Conservation (phyloP, 805 yeast genomes). For the Lipomyces mesembrius region DNA sequence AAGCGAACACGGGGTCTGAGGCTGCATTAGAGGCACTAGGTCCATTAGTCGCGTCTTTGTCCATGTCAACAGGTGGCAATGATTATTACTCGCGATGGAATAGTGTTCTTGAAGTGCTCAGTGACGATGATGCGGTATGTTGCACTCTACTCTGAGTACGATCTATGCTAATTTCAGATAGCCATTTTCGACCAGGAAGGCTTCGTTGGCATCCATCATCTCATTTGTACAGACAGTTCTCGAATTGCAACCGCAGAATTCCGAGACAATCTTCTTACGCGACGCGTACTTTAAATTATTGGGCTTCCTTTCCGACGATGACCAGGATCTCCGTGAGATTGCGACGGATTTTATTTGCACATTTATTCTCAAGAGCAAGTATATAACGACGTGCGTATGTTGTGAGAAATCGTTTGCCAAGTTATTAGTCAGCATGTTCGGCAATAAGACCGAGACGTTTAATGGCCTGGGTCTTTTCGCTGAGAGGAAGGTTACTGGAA, state of each 20-base stretch:
- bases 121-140: conserved; percentile 48
- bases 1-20: conserved; percentile 50
- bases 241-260: background rate
- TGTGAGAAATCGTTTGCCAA: conserved; percentile 11
- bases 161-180: background rate
- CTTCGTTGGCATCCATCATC: conserved; percentile 53
- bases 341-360: conserved; percentile 53
- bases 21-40: conserved; percentile 61
- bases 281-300: conserved; percentile 39
- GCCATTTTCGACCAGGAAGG: conserved; percentile 48
- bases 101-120: conserved; percentile 40
- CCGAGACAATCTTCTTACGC: background rate
- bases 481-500: conserved; percentile 12
- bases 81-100: conserved; percentile 41
- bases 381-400: background rate
- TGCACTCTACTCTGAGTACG: background rate
- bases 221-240: conserved; percentile 42
- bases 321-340: conserved; percentile 57
- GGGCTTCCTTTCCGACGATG: conserved; percentile 65
- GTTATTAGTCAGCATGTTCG: conserved; percentile 14
- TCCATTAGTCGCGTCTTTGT: conserved; percentile 45
- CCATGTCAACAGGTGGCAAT: background rate
- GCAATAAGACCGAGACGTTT: background rate
- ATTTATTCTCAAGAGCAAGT: conserved; percentile 3
- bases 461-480: conserved; percentile 14